Percentiles rank a stretch among this genome's conserved stretches.
Conservation (phyloP, 2,329 filamentous ascomycete genomes). For the Venturia asperata region DNA sequence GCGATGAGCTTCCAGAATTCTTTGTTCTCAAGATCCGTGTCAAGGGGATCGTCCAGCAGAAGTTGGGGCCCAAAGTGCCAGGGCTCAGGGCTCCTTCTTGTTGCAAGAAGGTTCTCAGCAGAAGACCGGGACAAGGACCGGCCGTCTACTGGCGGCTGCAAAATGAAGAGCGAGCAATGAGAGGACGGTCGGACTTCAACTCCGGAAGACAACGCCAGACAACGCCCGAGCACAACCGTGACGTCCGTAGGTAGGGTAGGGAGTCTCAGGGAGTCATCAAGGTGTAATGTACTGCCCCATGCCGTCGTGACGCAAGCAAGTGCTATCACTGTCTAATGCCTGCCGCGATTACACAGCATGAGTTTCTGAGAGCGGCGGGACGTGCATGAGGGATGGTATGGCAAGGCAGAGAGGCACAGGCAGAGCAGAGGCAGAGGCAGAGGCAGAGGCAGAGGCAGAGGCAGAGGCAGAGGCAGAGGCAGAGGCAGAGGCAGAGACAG, state of each 20-base stretch:
- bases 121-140: neutral
- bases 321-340: neutral
- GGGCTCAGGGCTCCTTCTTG: neutral
- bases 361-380: neutral
- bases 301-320: neutral
- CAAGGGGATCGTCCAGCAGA: neutral
- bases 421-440: neutral
- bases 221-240: neutral
- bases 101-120: neutral
- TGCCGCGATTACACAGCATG: constrained; percentile 6
- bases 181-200: neutral
- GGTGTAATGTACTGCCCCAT: neutral
- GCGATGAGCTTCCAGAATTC: too few species aligned
- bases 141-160: neutral
- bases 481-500: neutral
- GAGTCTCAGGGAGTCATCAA: too few species aligned
- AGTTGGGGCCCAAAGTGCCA: neutral
- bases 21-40: too few species aligned
- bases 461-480: too few species aligned
- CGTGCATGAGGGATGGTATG: neutral
- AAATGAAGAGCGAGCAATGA: neutral
- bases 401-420: too few species aligned
- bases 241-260: neutral
- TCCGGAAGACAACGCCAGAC: neutral
- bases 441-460: neutral